Evolutionary conservation across 257 asterid genomes (phyloP).

Genomic region (Nicotiana knightiana): DNA sequence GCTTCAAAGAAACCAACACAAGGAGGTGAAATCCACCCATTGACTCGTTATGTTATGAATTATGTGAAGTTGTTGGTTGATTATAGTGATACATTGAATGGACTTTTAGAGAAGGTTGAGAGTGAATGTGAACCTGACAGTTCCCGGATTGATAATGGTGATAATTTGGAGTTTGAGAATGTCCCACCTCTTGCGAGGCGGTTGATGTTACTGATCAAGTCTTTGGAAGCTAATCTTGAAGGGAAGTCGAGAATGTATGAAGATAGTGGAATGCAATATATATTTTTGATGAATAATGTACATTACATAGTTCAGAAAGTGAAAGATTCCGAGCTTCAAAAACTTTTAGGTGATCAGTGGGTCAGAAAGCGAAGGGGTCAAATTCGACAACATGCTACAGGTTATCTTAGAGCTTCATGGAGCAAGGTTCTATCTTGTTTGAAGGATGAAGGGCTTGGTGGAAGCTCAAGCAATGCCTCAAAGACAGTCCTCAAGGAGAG

Average conservation of each 20-base stretch:
- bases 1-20: conserved; percentile 67
- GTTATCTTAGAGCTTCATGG: conserved; percentile 93
- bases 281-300: conserved; percentile 88
- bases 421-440: conserved; percentile 64
- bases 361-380: conserved; percentile 71
- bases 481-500: conserved; percentile 82
- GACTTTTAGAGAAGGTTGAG: conserved; percentile 47
- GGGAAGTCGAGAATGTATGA: conserved; percentile 85
- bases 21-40: conserved; percentile 87
- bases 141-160: conserved; percentile 23
- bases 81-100: conserved; percentile 67
- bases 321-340: conserved; percentile 76
- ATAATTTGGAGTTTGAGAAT: conserved; percentile 41
- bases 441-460: conserved; percentile 89
- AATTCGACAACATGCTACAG: conserved; percentile 75
- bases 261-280: conserved; percentile 70
- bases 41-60: conserved; percentile 91
- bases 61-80: conserved; percentile 82
- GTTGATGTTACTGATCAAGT: conserved; percentile 52
- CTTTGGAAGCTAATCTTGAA: conserved; percentile 79
- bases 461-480: conserved; percentile 70
- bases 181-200: conserved; percentile 50
- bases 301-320: conserved; percentile 90
- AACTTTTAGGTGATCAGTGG: conserved; percentile 84
- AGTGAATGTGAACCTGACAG: conserved; percentile 19